phyloP scores from a whole-genome alignment of 495 filamentous ascomycete genomes.

The Parachaetomium inaequale region DNA sequence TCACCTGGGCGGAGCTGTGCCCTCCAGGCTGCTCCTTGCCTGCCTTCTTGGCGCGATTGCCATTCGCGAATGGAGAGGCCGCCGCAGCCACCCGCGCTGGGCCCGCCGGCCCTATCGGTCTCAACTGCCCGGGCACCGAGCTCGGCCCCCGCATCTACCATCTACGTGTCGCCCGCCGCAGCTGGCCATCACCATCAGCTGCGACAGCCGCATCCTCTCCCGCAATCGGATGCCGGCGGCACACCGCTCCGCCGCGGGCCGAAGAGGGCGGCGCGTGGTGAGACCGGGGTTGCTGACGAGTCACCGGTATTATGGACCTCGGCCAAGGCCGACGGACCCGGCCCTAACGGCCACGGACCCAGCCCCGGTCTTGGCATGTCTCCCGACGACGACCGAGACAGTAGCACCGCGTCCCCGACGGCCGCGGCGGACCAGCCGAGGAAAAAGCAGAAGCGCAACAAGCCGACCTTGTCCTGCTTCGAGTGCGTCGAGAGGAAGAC shows the following conservation, averaged over 20 bases:
- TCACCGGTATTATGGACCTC: slow-evolving; percentile 8
- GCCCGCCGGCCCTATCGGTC: slow-evolving; percentile 8
- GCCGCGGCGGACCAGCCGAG: slow-evolving; percentile 38
- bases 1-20: not conserved
- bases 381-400: slow-evolving; percentile 22
- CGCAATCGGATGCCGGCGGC: not conserved
- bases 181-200: not conserved
- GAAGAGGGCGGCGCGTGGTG: slow-evolving; percentile 5
- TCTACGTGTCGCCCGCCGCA: slow-evolving; percentile 34
- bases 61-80: slow-evolving; percentile 6
- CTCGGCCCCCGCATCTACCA: slow-evolving; percentile 32
- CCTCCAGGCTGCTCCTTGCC: not conserved
- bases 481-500: slow-evolving; percentile 71
- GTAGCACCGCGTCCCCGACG: slow-evolving; percentile 30
- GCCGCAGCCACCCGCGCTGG: slow-evolving; percentile 1
- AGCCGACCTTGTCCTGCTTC: slow-evolving; percentile 67
- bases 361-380: slow-evolving; percentile 21
- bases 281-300: not conserved
- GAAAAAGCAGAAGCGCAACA: slow-evolving; percentile 72
- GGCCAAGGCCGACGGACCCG: not conserved
- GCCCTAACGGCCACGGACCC: slow-evolving; percentile 9
- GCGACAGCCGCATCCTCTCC: slow-evolving; percentile 13
- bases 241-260: not conserved
- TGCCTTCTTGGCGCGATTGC: not conserved
- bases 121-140: slow-evolving; percentile 30